Conservation (phyloP, 1,284 basidiomycete species). For the Papiliotrema flavescens region DNA sequence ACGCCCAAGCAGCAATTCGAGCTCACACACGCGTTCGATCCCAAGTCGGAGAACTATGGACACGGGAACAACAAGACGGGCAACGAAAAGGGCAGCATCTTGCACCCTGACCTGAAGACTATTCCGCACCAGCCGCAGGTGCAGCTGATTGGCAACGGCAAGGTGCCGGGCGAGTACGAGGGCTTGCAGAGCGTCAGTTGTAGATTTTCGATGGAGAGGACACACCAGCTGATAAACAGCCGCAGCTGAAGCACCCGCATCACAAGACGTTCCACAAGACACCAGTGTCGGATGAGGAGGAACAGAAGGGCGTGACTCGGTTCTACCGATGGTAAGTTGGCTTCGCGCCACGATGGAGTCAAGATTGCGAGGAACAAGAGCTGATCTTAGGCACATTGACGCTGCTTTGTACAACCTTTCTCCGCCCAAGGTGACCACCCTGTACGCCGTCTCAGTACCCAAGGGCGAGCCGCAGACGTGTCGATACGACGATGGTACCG, state of each 20-base stretch:
- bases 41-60: constrained; percentile 66
- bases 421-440: constrained; percentile 84
- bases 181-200: constrained; percentile 62
- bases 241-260: constrained; percentile 65
- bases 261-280: constrained; percentile 89
- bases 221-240: constrained; percentile 25
- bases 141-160: constrained; percentile 77
- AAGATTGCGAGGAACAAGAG: neutral
- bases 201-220: neutral
- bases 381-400: constrained; percentile 66
- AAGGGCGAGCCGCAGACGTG: constrained; percentile 63
- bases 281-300: constrained; percentile 69
- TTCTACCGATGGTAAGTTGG: constrained; percentile 71
- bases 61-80: constrained; percentile 81
- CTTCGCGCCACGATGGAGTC: neutral
- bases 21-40: constrained; percentile 78
- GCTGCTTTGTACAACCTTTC: constrained; percentile 82
- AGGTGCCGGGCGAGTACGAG: constrained; percentile 65
- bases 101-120: constrained; percentile 80
- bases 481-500: constrained; percentile 84
- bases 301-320: constrained; percentile 68
- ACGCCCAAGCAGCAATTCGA: constrained; percentile 78
- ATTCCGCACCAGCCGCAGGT: constrained; percentile 81
- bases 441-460: constrained; percentile 76
- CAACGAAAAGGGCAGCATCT: constrained; percentile 65